Evolutionary conservation across 176 grass and related monocot genomes (phyloP).

Genomic region (Aegilops umbellulata): DNA sequence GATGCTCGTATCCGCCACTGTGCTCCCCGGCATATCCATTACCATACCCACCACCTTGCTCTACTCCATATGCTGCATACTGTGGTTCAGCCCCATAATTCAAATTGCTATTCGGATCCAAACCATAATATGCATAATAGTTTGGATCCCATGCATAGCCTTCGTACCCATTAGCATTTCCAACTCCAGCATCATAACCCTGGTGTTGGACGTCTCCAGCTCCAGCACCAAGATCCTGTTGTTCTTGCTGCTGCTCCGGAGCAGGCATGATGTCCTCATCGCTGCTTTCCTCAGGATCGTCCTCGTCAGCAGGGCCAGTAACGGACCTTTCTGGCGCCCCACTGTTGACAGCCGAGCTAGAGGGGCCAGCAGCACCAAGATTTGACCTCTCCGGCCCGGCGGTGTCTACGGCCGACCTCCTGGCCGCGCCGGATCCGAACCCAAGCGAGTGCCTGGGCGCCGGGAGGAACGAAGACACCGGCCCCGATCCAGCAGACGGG

Average conservation of each 20-base stretch:
- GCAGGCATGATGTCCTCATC: constrained; percentile 34
- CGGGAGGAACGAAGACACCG: constrained; percentile 78
- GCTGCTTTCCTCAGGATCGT: not conserved
- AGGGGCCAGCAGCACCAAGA: not conserved
- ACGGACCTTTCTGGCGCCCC: not conserved
- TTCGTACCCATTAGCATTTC: constrained; percentile 30
- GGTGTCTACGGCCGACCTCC: constrained; percentile 36
- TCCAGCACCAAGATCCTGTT: constrained; percentile 11
- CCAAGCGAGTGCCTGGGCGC: constrained; percentile 78
- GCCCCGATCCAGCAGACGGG: constrained; percentile 26
- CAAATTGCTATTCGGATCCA: constrained; percentile 39
- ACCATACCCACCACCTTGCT: constrained; percentile 35
- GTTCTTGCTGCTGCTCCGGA: constrained; percentile 36
- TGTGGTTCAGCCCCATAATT: constrained; percentile 36
- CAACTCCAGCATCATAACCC: constrained; percentile 36
- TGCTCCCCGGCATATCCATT: constrained; percentile 19
- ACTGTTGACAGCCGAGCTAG: not conserved
- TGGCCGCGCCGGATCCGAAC: constrained; percentile 35
- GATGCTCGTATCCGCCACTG: not conserved
- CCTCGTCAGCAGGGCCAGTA: not conserved
- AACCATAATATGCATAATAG: constrained; percentile 40
- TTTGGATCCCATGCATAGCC: constrained; percentile 56
- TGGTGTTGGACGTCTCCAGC: constrained; percentile 36
- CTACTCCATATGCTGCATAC: constrained; percentile 32
- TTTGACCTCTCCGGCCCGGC: constrained; percentile 25